phyloP scores from a whole-genome alignment of 345 rosid species.

The Ceriops tagal region DNA sequence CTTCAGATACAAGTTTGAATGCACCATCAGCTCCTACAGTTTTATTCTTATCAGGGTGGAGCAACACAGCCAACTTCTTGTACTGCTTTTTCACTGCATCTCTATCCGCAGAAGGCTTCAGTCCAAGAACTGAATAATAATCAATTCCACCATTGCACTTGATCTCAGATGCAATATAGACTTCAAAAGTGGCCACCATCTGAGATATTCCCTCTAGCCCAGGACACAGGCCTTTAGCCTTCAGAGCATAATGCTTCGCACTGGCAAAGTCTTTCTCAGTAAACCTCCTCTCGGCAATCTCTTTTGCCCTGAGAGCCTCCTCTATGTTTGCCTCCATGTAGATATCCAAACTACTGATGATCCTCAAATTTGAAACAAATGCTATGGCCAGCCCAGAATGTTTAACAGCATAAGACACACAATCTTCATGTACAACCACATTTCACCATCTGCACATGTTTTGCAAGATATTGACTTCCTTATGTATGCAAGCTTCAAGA shows the following conservation, averaged over 20 bases:
- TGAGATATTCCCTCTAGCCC: conserved; percentile 85
- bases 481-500: conserved; percentile 6
- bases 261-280: conserved; percentile 68
- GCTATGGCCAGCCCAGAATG: conserved; percentile 34
- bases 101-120: conserved; percentile 85
- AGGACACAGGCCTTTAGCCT: conserved; percentile 72
- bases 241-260: conserved; percentile 75
- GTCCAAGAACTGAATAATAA: conserved; percentile 79
- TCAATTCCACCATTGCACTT: conserved; percentile 64
- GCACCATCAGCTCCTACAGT: conserved; percentile 96
- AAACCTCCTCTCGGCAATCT: conserved; percentile 82
- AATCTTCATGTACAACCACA: conserved; percentile 27
- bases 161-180: conserved; percentile 72
- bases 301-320: conserved; percentile 83
- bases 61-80: conserved; percentile 84
- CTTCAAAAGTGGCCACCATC: conserved; percentile 94
- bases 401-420: conserved; percentile 22
- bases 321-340: conserved; percentile 69
- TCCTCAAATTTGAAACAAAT: conserved; percentile 27
- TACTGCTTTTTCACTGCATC: conserved; percentile 88
- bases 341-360: conserved; percentile 24
- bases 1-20: conserved; percentile 89
- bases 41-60: conserved; percentile 95
- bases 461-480: conserved; percentile 9
- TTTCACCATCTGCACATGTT: conserved; percentile 48